Base-by-base conservation (phyloP, 257 asterid species). In the Capsicum baccatum region DNA sequence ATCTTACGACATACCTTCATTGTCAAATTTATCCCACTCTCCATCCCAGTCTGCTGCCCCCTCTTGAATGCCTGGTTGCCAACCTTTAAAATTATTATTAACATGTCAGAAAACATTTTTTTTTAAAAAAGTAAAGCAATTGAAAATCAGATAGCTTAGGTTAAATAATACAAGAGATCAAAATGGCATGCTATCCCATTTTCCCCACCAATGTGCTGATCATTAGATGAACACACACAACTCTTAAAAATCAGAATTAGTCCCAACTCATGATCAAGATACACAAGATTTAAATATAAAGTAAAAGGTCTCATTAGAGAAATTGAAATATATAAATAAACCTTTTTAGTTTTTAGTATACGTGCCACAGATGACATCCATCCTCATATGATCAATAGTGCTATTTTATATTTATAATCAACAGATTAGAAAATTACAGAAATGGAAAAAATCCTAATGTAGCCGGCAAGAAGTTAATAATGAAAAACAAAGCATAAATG, bases 1-100 rank as follows among this genome's bases (percentile, higher is more conserved):
- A 50, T 33, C 56, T 79, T 55, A 62, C 15, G 15, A 66, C 68
- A 3, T 92, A 97, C 99, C 99, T 93, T 94, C 97, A 86, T 94
- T 97, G 85, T 94, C 99, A 84, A 97, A 93, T 91, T 91, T 91
- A 88, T 95, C 99, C 99, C 99, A 95, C 73, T 82, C 91, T 89
- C 93, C 99, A 86, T 97, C 96, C 99, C 99, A 97, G 86, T 97
- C 99, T 88, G 99, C 99, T 74, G 97, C 95, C 85, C 93, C 89
- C 85, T 87, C 96, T 93, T 88, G 96, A 83, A 97, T 87, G 84
- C 99, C 99, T 86, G 92, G 89, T 91, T 97, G 99, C 99, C 99
- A 97, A 87, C 99, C 99, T 97, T 84, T 48, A 87, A 83, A 60
- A 81, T 69, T 62, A 74, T 85, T 80, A 79, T 21, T 26, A 60